Evolutionary conservation across 2,329 filamentous ascomycete genomes (phyloP), one percentile per base, ranked within the genome.

Genomic region (Fusarium algeriense): DNA sequence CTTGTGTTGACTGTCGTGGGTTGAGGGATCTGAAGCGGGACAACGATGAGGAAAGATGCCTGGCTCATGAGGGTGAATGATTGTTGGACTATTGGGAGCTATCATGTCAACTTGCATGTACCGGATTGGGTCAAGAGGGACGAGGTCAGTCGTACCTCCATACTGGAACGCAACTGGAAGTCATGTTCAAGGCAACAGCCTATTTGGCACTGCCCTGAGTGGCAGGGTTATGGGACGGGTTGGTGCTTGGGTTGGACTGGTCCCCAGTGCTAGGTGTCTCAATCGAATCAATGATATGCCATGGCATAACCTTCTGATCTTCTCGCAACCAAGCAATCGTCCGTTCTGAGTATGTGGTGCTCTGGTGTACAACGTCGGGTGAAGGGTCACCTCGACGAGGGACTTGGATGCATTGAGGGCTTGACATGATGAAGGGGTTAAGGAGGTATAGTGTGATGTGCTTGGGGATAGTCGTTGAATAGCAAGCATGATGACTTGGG

Each of bases 321-420:
- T 75, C 61, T 30, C 12, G 32, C 32, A 75, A 0, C 61, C 61
- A 75, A 13, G 38, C 34, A 8, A 60, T 69, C 7, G 53, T 5
- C 0, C 5, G 46, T 0, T 56, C 43, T 2, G 65, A 49, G 6
- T 50, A 43, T 6, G 10, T 0, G 0, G 14, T n/a, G 34, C 20
- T 54, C 3, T 54, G 71, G 8, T 56, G 49, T 1, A 8, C 8
- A 35, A 40, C 19, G 38, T 1, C 26, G 5, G 26, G 11, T 11
- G 20, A 10, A 0, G 15, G 9, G 1, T 32, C 4, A 2, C 35
- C 11, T 11, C 7, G 0, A 8, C 32, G 53, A 5, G 41, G 53
- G 35, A 41, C 35, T 12, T 34, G 35, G 6, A 43, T 2, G 0
- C 1, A 2, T 0, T 2, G 2, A 4, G 19, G 4, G 23, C 0